Evolutionary conservation across 306 rosid genomes (phyloP), one percentile per base, ranked within the genome.

Genomic region (Prunus fruticosa): DNA sequence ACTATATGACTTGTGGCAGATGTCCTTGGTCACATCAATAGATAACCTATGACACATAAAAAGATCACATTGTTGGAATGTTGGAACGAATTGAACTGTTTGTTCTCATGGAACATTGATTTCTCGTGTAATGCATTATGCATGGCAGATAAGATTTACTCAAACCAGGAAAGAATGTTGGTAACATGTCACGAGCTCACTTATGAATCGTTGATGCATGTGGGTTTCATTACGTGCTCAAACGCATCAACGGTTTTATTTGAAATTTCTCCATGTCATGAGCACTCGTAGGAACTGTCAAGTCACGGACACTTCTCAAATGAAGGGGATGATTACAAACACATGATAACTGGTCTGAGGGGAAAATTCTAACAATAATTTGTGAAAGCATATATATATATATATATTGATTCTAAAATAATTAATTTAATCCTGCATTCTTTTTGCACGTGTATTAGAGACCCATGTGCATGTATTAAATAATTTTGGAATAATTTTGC

Each of bases 51-150:
- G 45, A 73, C 77, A 14, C 41, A 3, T 38, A 13, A 34, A 20
- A 72, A 45, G 18, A 38, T 64, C 19, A 41, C 20, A 11, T 45
- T 73, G 57, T 58, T 58, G 45, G 77, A 73, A 43, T 57, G 67
- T 73, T 73, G 76, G 45, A 73, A 16, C 67, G 60, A 72, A 58
- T 38, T 38, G 43, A 6, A 38, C 43, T 38, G 9, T 38, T 38
- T 38, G 46, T 20, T 67, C 54, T 67, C 20, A 28, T 47, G 57
- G 13, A 23, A 23, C 25, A 43, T 68, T 30, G 38, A 13, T 23
- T 15, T 3, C 3, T 53, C 9, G 23, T 53, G 20, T 18, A 19
- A 19, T 8, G 14, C 38, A 6, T 68, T 43, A 34, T 34, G 43
- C 2, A 38, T 6, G 43, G 8, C 9, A 6, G 9, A 38, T 38